Conservation (phyloP, 345 rosid genomes). For the Theobroma cacao region DNA sequence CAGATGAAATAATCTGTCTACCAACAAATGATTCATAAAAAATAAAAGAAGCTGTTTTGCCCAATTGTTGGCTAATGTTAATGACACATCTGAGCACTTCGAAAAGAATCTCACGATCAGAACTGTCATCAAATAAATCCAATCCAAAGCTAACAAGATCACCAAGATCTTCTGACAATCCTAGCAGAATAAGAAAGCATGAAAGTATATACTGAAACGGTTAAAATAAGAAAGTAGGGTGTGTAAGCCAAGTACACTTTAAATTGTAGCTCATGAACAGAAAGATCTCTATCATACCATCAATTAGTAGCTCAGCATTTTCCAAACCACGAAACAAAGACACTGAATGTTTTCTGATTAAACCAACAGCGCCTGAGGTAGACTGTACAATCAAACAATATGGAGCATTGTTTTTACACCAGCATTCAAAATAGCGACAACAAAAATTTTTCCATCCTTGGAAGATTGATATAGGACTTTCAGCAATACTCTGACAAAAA, state of each 20-base stretch:
- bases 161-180: slow-evolving; percentile 48
- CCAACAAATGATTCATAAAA: slow-evolving; percentile 74
- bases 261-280: slow-evolving; percentile 13
- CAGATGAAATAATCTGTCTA: slow-evolving; percentile 51
- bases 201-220: slow-evolving; percentile 5
- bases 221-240: neutral
- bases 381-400: slow-evolving; percentile 60
- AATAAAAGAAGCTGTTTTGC: slow-evolving; percentile 69
- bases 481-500: slow-evolving; percentile 54
- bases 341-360: slow-evolving; percentile 75
- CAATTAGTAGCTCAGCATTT: slow-evolving; percentile 56
- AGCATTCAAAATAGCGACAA: slow-evolving; percentile 61
- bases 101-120: slow-evolving; percentile 58
- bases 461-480: slow-evolving; percentile 48
- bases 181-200: slow-evolving; percentile 32
- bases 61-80: slow-evolving; percentile 72
- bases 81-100: slow-evolving; percentile 62
- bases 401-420: slow-evolving; percentile 87
- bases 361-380: slow-evolving; percentile 61
- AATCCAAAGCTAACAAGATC: slow-evolving; percentile 39
- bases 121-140: slow-evolving; percentile 37
- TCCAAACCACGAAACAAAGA: slow-evolving; percentile 72
- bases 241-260: neutral
- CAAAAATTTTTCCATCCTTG: slow-evolving; percentile 79
- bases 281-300: slow-evolving; percentile 46